A percentile compares a stretch with the other conserved stretches of the same genome.
Evolutionary conservation across 1,139 yeast genomes (phyloP).

Genomic region (Saccharomycopsis hybrid): DNA sequence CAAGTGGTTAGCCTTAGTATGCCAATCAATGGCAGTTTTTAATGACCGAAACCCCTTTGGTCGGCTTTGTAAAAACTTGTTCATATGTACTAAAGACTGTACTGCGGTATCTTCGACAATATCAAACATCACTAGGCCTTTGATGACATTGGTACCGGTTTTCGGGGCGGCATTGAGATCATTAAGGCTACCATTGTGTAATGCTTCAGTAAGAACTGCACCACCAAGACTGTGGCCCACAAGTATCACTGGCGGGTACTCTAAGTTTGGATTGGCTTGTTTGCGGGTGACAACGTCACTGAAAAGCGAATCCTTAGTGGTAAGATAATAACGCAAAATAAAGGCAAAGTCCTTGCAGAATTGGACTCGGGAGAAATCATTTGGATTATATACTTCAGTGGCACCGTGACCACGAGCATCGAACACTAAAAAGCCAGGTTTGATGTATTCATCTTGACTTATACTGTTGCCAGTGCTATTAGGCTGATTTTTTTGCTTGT

Average conservation of each 20-base stretch:
- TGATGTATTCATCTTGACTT: too few relatives aligned
- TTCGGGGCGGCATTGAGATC: too few relatives aligned
- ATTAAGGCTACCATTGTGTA: conserved; percentile 27
- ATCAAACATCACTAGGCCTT: conserved; percentile 75
- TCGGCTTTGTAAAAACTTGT: conserved; percentile 49
- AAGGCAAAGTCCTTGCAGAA: conserved; percentile 52
- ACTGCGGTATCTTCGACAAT: conserved; percentile 93
- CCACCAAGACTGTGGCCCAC: conserved; percentile 96
- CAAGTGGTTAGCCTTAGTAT: conserved; percentile 42
- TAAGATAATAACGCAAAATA: conserved; percentile 37
- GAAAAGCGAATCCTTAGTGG: conserved; percentile 23
- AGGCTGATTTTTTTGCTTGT: conserved; percentile 21
- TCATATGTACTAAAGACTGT: conserved; percentile 61
- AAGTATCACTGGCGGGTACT: conserved; percentile 39
- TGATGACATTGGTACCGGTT: conserved; percentile 30
- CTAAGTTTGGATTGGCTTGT: conserved; percentile 23
- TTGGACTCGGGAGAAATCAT: conserved; percentile 45
- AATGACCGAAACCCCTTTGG: conserved; percentile 52
- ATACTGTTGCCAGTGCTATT: too few relatives aligned
- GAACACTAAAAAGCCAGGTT: conserved; percentile 57
- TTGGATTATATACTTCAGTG: conserved; percentile 29
- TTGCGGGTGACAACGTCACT: conserved; percentile 19
- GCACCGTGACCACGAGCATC: conserved; percentile 85
- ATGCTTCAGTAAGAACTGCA: conserved; percentile 57
- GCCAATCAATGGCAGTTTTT: conserved; percentile 78